Evolutionary conservation across 2,329 filamentous ascomycete species (phyloP).

Genomic region (Mycogone perniciosa): DNA sequence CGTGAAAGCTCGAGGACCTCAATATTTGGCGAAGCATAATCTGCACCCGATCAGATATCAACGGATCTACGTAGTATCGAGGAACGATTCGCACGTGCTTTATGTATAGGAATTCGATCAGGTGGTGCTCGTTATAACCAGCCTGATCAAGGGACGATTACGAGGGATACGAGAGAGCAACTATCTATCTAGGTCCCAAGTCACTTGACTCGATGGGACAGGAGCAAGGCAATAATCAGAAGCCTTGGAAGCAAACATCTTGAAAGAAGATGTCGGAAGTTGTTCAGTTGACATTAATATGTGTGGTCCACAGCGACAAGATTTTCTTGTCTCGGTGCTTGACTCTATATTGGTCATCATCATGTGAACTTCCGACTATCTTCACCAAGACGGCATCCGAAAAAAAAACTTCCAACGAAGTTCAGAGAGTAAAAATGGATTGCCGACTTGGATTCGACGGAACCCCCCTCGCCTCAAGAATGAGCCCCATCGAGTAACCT

Average conservation of each 20-base stretch:
- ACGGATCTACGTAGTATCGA: too few species aligned
- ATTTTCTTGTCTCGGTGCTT: slow-evolving; percentile 69
- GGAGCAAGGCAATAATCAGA: too few species aligned
- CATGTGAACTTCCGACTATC: slow-evolving; percentile 56
- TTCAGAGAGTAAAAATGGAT: slow-evolving; percentile 30
- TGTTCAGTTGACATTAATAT: slow-evolving; percentile 14
- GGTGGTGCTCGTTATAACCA: too few species aligned
- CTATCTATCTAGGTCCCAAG: too few species aligned
- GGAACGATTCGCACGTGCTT: too few species aligned
- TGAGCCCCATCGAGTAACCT: slow-evolving; percentile 99
- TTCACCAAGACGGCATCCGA: slow-evolving; percentile 10
- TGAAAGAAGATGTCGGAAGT: slow-evolving; percentile 4
- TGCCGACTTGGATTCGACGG: slow-evolving; percentile 18
- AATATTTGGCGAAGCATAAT: too few species aligned
- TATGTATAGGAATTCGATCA: too few species aligned
- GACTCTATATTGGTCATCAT: slow-evolving; percentile 97
- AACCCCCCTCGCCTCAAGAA: slow-evolving; percentile 94
- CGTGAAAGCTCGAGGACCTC: too few species aligned
- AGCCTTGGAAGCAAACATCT: neutral
- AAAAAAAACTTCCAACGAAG: slow-evolving; percentile 37
- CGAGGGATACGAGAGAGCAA: too few species aligned
- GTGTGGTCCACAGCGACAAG: slow-evolving; percentile 27
- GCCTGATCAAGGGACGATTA: too few species aligned
- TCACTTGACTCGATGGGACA: neutral
- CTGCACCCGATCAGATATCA: too few species aligned